These are phyloP conservation scores for Sphaerulina populicola DNA, from an alignment of 2,329 filamentous ascomycete genomes.

Conservation along the genomic window DNA sequence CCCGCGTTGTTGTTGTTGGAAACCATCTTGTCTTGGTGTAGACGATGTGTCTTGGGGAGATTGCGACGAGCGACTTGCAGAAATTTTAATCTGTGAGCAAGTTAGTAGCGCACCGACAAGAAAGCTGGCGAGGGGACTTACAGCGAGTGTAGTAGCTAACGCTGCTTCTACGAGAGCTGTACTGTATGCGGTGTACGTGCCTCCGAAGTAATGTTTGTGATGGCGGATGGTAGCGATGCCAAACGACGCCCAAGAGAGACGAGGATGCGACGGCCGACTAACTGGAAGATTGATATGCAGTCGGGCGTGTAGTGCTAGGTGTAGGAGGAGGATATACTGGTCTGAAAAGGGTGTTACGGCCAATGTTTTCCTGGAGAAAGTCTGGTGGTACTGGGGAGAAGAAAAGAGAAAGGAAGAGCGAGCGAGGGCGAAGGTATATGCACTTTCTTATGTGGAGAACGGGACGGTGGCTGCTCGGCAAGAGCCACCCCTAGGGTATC, in stretches of 20 bases:
- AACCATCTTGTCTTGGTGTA: background rate
- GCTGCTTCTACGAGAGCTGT: background rate
- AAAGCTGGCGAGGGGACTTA: background rate
- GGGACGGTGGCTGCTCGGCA: too few relatives aligned
- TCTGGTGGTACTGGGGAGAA: conserved; percentile 1
- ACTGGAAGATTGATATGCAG: background rate
- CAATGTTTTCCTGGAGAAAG: background rate
- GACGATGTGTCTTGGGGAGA: background rate
- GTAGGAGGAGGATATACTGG: background rate
- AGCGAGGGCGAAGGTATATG: background rate
- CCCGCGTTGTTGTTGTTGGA: background rate
- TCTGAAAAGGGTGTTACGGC: background rate
- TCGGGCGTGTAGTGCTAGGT: background rate
- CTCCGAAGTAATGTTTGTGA: background rate
- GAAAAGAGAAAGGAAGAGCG: conserved; percentile 6
- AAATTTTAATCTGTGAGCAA: background rate
- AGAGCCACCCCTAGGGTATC: too few relatives aligned
- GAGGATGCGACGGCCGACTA: background rate
- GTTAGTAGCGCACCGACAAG: background rate
- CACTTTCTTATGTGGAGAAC: background rate
- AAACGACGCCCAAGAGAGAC: background rate
- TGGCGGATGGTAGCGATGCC: background rate
- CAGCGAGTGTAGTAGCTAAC: background rate
- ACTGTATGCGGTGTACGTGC: background rate
- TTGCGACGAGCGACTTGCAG: background rate